Evolutionary conservation across 2,329 filamentous ascomycete species (phyloP), one percentile per base, ranked within the genome.

Genomic region (Trichoderma guizhouense): DNA sequence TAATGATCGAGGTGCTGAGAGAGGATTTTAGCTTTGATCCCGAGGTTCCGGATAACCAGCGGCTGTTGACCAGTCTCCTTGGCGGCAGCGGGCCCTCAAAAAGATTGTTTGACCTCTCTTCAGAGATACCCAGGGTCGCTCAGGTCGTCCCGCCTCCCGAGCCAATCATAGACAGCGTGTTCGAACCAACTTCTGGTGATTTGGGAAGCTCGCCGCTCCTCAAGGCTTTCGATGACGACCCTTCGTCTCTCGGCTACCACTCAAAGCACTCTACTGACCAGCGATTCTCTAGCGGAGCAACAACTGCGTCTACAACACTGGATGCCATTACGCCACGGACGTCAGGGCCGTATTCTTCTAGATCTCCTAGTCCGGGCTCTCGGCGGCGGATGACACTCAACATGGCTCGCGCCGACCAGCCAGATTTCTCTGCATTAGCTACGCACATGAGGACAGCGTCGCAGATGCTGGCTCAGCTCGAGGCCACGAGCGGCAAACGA

Each of bases 401-500:
- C 21, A 83, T 85, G 60, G 85, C 85, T 66, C 85, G 88, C 18
- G 82, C 84, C 12, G 92, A 94, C 72, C 92, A 94, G 78, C 91
- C 92, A 1, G 93, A 96, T 77, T 92, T 95, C 75, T 93, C 92
- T 12, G 93, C 93, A 3, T 83, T 96, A 36, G 93, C 93, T 14
- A 95, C 93, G 14, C 93, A 96, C 79, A 96, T 96, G 93, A 89
- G 93, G 24, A 94, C 93, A 5, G 93, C 93, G 5, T 93, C 93
- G 15, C 92, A 95, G 80, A 96, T 96, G 93, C 84, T 96, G 57
- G 92, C 93, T 15, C 93, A 96, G 77, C 86, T 96, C 11, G 93
- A 96, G 72, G 89, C 92, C 2, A 95, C 92, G 26, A 91, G 91
- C 74, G 91, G 92, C 32, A 96, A 95, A 81, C 86, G 93, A 39